Conservation (phyloP, 2,329 filamentous ascomycete species). For the Exophiala oligosperma region DNA sequence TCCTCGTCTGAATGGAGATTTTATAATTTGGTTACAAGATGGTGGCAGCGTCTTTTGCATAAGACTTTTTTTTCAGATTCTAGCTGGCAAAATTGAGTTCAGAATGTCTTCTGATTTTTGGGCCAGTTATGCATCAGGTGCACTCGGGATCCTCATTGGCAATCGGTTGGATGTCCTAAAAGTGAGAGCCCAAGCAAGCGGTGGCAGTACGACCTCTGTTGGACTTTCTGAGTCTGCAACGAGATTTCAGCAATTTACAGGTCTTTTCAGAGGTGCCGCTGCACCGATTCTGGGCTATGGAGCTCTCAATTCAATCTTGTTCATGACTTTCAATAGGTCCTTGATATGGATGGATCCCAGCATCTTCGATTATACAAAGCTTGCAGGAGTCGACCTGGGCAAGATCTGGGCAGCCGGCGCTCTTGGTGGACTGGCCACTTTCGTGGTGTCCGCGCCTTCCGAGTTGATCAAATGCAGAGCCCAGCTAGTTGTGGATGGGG, state of each 20-base stretch:
- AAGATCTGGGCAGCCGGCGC: slow-evolving; percentile 80
- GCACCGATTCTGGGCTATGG: slow-evolving; percentile 89
- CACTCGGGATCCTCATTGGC: slow-evolving; percentile 80
- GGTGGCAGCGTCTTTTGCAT: not conserved
- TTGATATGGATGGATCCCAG: slow-evolving; percentile 59
- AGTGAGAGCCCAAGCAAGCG: slow-evolving; percentile 73
- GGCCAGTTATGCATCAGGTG: slow-evolving; percentile 88
- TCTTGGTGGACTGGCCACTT: slow-evolving; percentile 78
- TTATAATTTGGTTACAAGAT: not conserved
- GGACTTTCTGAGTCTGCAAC: not conserved
- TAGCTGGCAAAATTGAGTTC: not conserved
- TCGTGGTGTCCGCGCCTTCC: slow-evolving; percentile 81
- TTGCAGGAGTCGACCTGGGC: slow-evolving; percentile 53
- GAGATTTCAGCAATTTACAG: slow-evolving; percentile 19
- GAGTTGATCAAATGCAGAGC: slow-evolving; percentile 89
- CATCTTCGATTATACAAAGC: slow-evolving; percentile 45
- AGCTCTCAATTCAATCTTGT: slow-evolving; percentile 85
- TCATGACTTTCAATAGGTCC: slow-evolving; percentile 87
- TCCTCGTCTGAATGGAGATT: not conserved
- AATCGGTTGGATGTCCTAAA: slow-evolving; percentile 82
- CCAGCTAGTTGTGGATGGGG: slow-evolving; percentile 59
- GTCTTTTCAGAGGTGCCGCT: slow-evolving; percentile 61
- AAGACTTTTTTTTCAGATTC: not conserved
- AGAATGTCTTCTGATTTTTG: slow-evolving; percentile 86
- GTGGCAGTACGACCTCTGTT: not conserved